phyloP scores from a whole-genome alignment of 192 early-diverging fungal genomes.

The Geranomyces michiganensis region DNA sequence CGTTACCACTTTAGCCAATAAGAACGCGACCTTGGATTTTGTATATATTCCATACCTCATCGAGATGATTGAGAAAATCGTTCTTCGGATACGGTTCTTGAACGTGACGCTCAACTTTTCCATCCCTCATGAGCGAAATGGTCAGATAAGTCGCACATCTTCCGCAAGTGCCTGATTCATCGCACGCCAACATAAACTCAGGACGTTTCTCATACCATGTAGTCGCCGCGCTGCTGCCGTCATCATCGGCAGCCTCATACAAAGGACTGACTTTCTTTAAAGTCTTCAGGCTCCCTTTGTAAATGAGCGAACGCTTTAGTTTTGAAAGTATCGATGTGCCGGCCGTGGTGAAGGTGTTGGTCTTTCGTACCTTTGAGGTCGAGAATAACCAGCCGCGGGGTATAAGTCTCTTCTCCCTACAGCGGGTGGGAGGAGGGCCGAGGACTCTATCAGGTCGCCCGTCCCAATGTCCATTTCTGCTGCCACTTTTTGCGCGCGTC shows the following conservation, averaged over 20 bases:
- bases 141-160: not conserved
- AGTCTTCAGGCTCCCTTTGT: conserved; percentile 26
- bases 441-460: no score
- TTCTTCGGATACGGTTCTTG: conserved; percentile 44
- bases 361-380: conserved; percentile 81
- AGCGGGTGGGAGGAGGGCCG: no score
- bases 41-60: conserved; percentile 23
- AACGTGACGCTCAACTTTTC: conserved; percentile 40
- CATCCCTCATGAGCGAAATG: conserved; percentile 21
- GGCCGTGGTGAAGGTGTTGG: no score
- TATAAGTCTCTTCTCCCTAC: conserved; percentile 68
- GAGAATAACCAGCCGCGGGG: conserved; percentile 78
- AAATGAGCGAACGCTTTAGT: no score
- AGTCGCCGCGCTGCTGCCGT: not conserved
- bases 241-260: conserved; percentile 23
- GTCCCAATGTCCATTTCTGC: no score
- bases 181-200: no score
- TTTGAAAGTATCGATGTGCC: no score
- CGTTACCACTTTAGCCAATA: not conserved
- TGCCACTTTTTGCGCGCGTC: no score
- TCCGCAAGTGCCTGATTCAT: no score
- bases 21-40: not conserved
- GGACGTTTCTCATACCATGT: conserved; percentile 40
- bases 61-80: conserved; percentile 43
- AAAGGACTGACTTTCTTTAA: conserved; percentile 31